These are phyloP conservation scores for Globisporangium heterothallicum DNA, from an alignment of 352 stramenopile species.

Conservation along the genomic window DNA sequence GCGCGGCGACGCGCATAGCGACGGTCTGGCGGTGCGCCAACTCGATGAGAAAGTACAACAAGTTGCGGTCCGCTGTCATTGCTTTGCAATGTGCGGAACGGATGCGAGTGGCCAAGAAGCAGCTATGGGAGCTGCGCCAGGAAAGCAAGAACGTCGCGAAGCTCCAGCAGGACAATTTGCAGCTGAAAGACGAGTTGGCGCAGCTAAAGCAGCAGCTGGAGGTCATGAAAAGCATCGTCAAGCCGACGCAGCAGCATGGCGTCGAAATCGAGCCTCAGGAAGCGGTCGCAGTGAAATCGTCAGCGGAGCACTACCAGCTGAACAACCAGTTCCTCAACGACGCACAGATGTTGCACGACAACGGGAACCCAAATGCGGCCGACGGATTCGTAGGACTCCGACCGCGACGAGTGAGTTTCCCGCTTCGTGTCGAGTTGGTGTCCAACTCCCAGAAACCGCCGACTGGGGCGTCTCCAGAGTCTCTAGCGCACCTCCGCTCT, in stretches of 20 bases:
- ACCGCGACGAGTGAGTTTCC: constrained; percentile 8
- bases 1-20: constrained; percentile 34
- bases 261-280: constrained; percentile 16
- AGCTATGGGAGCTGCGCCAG: constrained; percentile 38
- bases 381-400: constrained; percentile 11
- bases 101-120: constrained; percentile 26
- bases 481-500: constrained; percentile 11
- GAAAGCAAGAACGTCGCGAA: constrained; percentile 74
- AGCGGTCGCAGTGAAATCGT: neutral
- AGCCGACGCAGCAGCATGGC: constrained; percentile 10
- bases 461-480: constrained; percentile 29
- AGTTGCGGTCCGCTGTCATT: constrained; percentile 27
- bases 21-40: constrained; percentile 33
- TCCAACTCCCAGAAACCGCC: constrained; percentile 27
- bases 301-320: too few relatives aligned
- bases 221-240: constrained; percentile 28
- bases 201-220: constrained; percentile 53
- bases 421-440: constrained; percentile 23
- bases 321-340: neutral
- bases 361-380: constrained; percentile 34
- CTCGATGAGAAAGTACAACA: constrained; percentile 25
- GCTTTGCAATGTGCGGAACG: constrained; percentile 55
- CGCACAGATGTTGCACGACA: constrained; percentile 8
- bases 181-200: constrained; percentile 59
- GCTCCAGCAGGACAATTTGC: constrained; percentile 69